Base-by-base conservation (phyloP, 768 basidiomycete genomes). In the Calocybe cyanea region DNA sequence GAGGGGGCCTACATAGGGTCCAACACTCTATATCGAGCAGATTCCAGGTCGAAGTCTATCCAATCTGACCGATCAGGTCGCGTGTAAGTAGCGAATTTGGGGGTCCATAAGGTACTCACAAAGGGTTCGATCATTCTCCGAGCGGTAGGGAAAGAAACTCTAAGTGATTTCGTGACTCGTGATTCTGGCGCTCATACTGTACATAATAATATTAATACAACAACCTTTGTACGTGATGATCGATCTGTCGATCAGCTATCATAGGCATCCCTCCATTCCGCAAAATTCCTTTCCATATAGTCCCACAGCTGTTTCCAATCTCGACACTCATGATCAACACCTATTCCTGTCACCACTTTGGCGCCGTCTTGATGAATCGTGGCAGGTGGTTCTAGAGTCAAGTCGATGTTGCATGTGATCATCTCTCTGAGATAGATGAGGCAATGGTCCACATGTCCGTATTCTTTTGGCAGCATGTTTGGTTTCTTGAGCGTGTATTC, bases 221-320 rank as follows among this genome's bases (percentile, higher is more conserved):
- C n/a, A n/a, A n/a, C n/a, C 31, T 32, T 32, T n/a, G 31, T 32
- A n/a, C n/a, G 31, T 32, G 8, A 32, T 32, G 8, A 32, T n/a
- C 8, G 8, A 32, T 32, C n/a, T n/a, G n/a, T n/a, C n/a, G 31
- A n/a, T n/a, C n/a, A 32, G 40, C 24, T 25, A 19, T 19, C 8
- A n/a, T 41, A 41, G 13, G 40, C 28, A 24, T 25, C 13, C 40
- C 28, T 25, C 40, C 40, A 41, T 14, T 41, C 40, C 3, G 21
- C 40, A 28, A 23, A 41, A 15, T 41, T 41, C 10, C 28, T 15
- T 17, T 20, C 40, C 40, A 41, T 41, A 17, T 41, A 41, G 19
- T 25, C 23, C 40, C 40, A 41, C 21, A 41, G 40, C 40, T 41
- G 40, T 17, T 19, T 7, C 40, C 40, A 41, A 23, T 41, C 40